Evolutionary conservation across 208 protist genomes (phyloP), one percentile per base, ranked within the genome.

Genomic region (Vickermania spadyakhi): DNA sequence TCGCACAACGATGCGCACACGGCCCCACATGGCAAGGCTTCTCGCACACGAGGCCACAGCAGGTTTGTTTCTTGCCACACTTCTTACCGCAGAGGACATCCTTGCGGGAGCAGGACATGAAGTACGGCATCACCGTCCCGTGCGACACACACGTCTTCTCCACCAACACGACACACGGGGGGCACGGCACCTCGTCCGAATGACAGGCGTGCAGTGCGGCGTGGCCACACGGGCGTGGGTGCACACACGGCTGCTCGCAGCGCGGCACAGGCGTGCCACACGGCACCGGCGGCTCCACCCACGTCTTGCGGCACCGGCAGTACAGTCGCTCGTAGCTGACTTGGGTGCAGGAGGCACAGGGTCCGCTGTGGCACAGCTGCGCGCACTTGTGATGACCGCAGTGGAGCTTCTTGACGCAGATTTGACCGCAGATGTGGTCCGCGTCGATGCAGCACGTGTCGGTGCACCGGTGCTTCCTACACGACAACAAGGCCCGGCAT

Each of bases 201-300:
- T 96, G 89, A 68, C 89, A 95, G 1, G 68, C 57, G 64, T 96
- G 89, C 31, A 93, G 81, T 1, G 85, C 45, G 1, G 86, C 76
- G 64, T 97, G 93, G n/a, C 81, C 84, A 66, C 93, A 97, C 1
- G 75, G 62, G 11, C 91, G 81, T 1, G 79, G 79, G 14, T 91
- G 64, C 25, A 58, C 67, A 67, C 93, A 97, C 1, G 78, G 78
- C 56, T 91, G 66, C 28, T 59, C 77, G 65, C 93, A 97, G 49
- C 42, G 49, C 11, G 93, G 93, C n/a, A 80, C 81, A 58, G 62
- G 71, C 28, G 89, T 94, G 22, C 88, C 88, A 58, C 93, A 97
- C 52, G 86, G 86, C 31, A 97, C 81, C 25, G 93, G 93, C 49
- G 93, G 89, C 23, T 89, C 79, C 22, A 95, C 59, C 69, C 83